Evolutionary conservation across 2,329 filamentous ascomycete species (phyloP), one percentile per base, ranked within the genome.

Genomic region (Didymella pinodella): DNA sequence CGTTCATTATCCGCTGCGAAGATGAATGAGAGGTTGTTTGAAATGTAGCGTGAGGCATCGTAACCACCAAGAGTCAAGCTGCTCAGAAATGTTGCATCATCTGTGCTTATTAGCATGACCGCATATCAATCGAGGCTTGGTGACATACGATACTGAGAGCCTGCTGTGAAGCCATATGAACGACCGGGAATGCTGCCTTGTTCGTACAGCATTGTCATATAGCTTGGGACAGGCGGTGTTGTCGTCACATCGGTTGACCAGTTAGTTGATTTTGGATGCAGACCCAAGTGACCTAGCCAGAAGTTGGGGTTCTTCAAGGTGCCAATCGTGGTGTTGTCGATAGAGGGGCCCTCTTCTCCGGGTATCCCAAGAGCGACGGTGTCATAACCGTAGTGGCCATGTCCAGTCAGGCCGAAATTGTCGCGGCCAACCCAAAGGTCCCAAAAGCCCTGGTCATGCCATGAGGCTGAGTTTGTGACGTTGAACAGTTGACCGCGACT

Each of bases 131-230:
- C 41, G 16, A 44, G 14, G 7, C 5, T 18, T 22, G 18, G 34
- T 14, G 28, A 76, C 84, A 73, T 78, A 88, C 88, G 83, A 69
- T 92, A 92, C 61, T 84, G 84, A n/a, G 89, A 89, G 16, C 90
- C 90, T 40, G 90, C 90, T 3, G 90, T 92, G 73, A 88, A 93
- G 50, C 88, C 89, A 71, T 90, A 92, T 41, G 88, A 90, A 62
- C 91, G 82, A 72, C 90, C 92, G 1, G 89, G 87, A 47, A 92
- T 90, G 57, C 78, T 79, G 8, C 84, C 84, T 45, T 74, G 68
- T 11, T 82, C 75, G 69, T 87, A 84, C 43, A 90, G 84, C 50
- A 68, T 63, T 1, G 75, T 75, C 71, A 83, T 78, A 63, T 77
- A 89, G 77, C 69, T 88, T 76, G 65, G 84, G 77, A 69, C 88